Percentiles rank a stretch among this genome's conserved stretches.
These are phyloP conservation scores for Pichia rugopelliculosa DNA, from an alignment of 805 yeast genomes.

Conservation along the genomic window DNA sequence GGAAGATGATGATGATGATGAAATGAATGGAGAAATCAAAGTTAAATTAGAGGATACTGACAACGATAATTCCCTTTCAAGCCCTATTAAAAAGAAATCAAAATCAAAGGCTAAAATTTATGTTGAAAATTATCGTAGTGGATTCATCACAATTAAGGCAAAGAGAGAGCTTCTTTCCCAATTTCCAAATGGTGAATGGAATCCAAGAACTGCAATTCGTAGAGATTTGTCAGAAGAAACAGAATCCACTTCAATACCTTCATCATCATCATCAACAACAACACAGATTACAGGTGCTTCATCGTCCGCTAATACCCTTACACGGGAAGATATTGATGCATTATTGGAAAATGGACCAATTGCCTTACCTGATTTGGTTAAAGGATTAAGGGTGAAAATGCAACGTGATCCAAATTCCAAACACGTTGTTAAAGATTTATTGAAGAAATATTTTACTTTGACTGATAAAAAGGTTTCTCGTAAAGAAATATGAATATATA, in stretches of 20 bases:
- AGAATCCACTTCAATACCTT: conserved; percentile 14
- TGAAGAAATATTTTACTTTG: conserved; percentile 24
- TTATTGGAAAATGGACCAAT: conserved; percentile 52
- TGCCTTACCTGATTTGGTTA: conserved; percentile 47
- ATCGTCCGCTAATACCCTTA: conserved; percentile 19
- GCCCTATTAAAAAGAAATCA: conserved; percentile 4
- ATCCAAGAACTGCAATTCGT: conserved; percentile 43
- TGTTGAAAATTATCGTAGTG: conserved; percentile 39
- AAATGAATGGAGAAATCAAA: background rate
- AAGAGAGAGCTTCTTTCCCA: conserved; percentile 49
- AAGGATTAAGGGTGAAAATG: conserved; percentile 53
- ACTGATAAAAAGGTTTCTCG: conserved; percentile 27
- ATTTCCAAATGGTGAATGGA: conserved; percentile 83
- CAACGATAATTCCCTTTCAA: background rate
- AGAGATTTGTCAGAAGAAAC: conserved; percentile 12
- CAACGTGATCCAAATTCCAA: conserved; percentile 58
- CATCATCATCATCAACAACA: conserved; percentile 12
- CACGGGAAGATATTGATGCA: conserved; percentile 63
- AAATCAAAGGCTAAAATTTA: conserved; percentile 21
- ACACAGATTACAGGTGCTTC: background rate
- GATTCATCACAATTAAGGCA: conserved; percentile 57
- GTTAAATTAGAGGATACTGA: background rate
- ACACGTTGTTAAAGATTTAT: conserved; percentile 41
- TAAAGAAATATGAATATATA: conserved; percentile 7
- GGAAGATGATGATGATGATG: background rate